Conservation (phyloP, 768 basidiomycete species). For the Flagelloscypha sp. region DNA sequence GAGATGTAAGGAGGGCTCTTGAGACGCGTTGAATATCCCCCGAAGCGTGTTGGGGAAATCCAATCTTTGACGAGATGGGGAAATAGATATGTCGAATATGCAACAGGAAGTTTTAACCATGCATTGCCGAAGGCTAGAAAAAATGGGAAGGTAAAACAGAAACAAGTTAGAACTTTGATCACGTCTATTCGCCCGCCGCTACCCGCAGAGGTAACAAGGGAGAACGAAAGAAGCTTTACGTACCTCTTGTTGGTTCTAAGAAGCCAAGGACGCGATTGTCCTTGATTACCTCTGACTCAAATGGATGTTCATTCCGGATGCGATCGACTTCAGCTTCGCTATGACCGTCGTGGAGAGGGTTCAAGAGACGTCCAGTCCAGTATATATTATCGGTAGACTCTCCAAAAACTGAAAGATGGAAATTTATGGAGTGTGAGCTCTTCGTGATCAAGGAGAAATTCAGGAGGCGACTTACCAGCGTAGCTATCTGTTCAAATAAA, state of each 20-base stretch:
- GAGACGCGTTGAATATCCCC: conserved; percentile 25
- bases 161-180: neutral
- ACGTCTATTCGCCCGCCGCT: conserved; percentile 3
- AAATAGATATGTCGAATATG: conserved; percentile 30
- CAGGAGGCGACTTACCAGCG: conserved; percentile 27
- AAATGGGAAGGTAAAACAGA: too few relatives aligned
- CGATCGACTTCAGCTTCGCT: conserved; percentile 36
- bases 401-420: conserved; percentile 25
- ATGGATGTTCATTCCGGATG: conserved; percentile 41
- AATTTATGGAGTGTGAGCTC: conserved; percentile 5
- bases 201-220: too few relatives aligned
- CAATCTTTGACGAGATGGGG: conserved; percentile 25
- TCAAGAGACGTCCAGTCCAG: conserved; percentile 38
- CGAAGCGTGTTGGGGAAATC: conserved; percentile 21
- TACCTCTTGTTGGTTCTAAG: conserved; percentile 51
- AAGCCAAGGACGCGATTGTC: conserved; percentile 45
- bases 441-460: neutral
- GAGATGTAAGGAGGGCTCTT: conserved; percentile 39
- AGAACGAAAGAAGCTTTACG: conserved; percentile 8
- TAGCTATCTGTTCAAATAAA: conserved; percentile 28
- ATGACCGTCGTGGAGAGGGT: conserved; percentile 36
- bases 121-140: conserved; percentile 34
- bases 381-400: conserved; percentile 22
- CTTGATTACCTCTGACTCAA: conserved; percentile 35
- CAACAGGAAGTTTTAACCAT: conserved; percentile 37